These are phyloP conservation scores for Nigrospora osmanthi DNA, from an alignment of 2,329 filamentous ascomycete genomes.

Conservation along the genomic window DNA sequence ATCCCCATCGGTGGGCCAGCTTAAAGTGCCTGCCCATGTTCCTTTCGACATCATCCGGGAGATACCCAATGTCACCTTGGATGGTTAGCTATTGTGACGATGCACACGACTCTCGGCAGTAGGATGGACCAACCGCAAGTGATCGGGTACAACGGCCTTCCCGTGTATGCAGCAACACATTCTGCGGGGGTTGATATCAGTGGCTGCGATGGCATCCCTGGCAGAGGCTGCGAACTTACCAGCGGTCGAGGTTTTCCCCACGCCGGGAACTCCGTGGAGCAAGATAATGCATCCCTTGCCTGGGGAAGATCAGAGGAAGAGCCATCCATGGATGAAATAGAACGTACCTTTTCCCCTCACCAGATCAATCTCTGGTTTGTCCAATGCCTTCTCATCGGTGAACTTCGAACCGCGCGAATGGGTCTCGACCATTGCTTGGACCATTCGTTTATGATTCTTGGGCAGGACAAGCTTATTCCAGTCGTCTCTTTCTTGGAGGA, in stretches of 20 bases:
- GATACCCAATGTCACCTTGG: conserved; percentile 2
- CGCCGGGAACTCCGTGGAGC: not conserved
- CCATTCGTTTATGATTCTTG: not conserved
- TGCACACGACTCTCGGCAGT: not conserved
- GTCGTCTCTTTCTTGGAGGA: too few relatives aligned
- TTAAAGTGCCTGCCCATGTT: not conserved
- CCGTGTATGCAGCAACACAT: not conserved
- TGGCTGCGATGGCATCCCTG: too few relatives aligned
- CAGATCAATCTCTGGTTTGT: not conserved
- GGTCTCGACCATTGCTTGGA: not conserved
- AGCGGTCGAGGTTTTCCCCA: not conserved
- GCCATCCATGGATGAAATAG: too few relatives aligned
- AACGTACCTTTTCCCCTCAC: not conserved
- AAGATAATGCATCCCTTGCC: not conserved
- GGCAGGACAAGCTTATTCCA: too few relatives aligned
- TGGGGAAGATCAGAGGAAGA: too few relatives aligned
- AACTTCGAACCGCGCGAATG: not conserved
- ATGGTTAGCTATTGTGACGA: not conserved
- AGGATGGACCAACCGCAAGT: not conserved
- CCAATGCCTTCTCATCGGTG: not conserved
- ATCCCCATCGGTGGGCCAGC: conserved; percentile 1
- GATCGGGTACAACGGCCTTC: not conserved
- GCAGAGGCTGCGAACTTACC: too few relatives aligned
- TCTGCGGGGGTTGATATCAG: not conserved
- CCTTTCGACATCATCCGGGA: not conserved